phyloP scores from a whole-genome alignment of 441 rosid genomes.

The Mallotus japonicus region DNA sequence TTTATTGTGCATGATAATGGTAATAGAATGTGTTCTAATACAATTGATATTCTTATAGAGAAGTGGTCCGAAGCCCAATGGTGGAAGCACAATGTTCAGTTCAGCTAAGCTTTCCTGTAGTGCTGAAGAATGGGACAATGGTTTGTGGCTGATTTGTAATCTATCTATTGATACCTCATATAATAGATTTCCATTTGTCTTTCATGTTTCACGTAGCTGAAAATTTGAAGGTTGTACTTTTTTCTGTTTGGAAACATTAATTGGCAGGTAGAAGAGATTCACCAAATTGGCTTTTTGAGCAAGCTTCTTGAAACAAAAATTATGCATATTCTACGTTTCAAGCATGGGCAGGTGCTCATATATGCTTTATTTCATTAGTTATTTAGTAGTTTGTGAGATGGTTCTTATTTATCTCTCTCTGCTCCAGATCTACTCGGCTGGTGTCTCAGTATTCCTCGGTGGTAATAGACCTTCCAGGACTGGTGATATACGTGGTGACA shows the following conservation, averaged over 20 bases:
- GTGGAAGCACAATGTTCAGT: conserved; percentile 95
- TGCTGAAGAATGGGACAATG: conserved; percentile 84
- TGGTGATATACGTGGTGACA: conserved; percentile 85
- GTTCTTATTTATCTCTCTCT: conserved; percentile 27
- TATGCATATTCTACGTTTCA: conserved; percentile 85
- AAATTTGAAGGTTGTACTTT: neutral
- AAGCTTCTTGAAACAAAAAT: conserved; percentile 90
- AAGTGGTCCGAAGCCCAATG: conserved; percentile 85
- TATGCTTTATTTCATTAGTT: conserved; percentile 11
- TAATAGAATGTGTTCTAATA: conserved; percentile 25
- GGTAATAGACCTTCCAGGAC: conserved; percentile 90
- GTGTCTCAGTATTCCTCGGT: conserved; percentile 88
- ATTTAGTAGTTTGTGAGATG: conserved; percentile 23
- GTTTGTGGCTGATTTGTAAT: conserved; percentile 39
- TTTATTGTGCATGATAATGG: conserved; percentile 8
- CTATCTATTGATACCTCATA: conserved; percentile 12
- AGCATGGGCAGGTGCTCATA: conserved; percentile 76
- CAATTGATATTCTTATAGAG: conserved; percentile 46
- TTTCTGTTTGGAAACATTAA: conserved; percentile 20
- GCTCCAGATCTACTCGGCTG: conserved; percentile 81
- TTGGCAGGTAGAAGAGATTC: conserved; percentile 82
- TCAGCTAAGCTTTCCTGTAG: conserved; percentile 92
- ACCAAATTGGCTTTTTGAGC: conserved; percentile 72
- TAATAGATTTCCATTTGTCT: neutral
- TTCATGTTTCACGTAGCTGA: neutral